Base-by-base conservation (phyloP, 2,329 filamentous ascomycete species). In the Fusarium marasasianum region DNA sequence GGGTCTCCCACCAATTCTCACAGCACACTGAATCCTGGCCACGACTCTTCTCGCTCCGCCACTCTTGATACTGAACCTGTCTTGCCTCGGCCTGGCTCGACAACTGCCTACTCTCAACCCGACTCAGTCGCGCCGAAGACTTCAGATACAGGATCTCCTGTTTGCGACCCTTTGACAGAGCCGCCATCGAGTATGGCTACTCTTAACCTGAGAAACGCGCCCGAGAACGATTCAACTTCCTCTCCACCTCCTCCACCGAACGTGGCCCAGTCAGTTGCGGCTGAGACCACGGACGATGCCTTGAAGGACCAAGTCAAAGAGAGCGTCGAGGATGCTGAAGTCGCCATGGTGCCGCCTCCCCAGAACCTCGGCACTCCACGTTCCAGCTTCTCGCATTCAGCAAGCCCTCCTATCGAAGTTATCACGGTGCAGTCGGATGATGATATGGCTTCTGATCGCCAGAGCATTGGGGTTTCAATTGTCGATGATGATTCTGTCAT, bases 121-220 rank as follows among this genome's bases (percentile, higher is more conserved):
- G 84, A 82, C 69, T 77, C 84, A 66, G 83, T 85, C 66, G 65
- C 74, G 38, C 85, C 84, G n/a, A 83, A 81, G 66, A 88, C 86
- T 6, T 86, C 86, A 35, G 82, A 84, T 54, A 80, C 71, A 50
- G 78, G 76, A 47, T 75, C 80, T 37, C 73, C 78, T 53, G 77
- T 81, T 58, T 75, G 79, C 45, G 79, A 82, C 57, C 79, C 80
- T 51, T 71, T 80, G 37, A 76, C 63, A 40, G 78, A 79, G 51
- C 79, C 79, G 43, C 84, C 87, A 41, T 89, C 89, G 7, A 91
- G 87, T 80, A 87, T 84, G 77, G 87, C 91, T 56, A 91, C 90
- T 15, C 87, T 91, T 61, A 91, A 91, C 76, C 82, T 91, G 55
- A 87, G 89, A 66, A 86, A 87, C 69, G 82, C 79, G 47, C 83